phyloP scores from a whole-genome alignment of 2,329 filamentous ascomycete genomes.

The Arthrobotrys pseudoclavata region DNA sequence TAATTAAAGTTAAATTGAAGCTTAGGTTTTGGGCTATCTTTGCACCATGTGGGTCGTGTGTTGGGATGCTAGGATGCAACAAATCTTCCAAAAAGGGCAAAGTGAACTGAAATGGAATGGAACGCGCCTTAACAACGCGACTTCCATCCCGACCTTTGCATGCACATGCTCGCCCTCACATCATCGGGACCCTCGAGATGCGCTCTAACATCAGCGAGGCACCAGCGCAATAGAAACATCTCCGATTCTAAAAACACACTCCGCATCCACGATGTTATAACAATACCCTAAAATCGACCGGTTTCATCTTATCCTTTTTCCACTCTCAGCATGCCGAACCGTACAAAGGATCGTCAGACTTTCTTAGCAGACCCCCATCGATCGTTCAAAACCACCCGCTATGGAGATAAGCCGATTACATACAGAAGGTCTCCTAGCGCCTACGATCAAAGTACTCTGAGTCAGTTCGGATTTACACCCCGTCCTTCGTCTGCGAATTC shows the following conservation, averaged over 20 bases:
- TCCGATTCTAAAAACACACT: not conserved
- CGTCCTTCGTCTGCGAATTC: conserved; percentile 13
- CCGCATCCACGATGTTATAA: conserved; percentile 4
- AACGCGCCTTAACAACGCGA: conserved; percentile 23
- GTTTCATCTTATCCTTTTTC: conserved; percentile 19
- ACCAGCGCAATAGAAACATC: not conserved
- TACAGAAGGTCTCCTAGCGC: not conserved
- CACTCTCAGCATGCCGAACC: conserved; percentile 33
- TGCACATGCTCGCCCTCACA: not conserved
- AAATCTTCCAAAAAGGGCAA: conserved; percentile 10
- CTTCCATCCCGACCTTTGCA: not conserved
- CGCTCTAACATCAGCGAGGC: not conserved
- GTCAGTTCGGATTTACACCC: conserved; percentile 53
- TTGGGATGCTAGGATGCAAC: conserved; percentile 5
- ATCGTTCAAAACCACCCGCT: conserved; percentile 43
- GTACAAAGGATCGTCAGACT: conserved; percentile 18
- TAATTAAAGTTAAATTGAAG: not conserved
- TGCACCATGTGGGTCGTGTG: not conserved
- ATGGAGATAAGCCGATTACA: conserved; percentile 30
- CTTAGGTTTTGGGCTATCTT: no score
- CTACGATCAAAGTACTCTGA: conserved; percentile 48
- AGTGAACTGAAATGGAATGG: conserved; percentile 14
- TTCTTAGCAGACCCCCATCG: conserved; percentile 32
- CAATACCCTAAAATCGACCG: not conserved
- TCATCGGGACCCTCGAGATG: not conserved